Evolutionary conservation across 2,329 filamentous ascomycete species (phyloP).

Genomic region (Epicoccum nigrum): DNA sequence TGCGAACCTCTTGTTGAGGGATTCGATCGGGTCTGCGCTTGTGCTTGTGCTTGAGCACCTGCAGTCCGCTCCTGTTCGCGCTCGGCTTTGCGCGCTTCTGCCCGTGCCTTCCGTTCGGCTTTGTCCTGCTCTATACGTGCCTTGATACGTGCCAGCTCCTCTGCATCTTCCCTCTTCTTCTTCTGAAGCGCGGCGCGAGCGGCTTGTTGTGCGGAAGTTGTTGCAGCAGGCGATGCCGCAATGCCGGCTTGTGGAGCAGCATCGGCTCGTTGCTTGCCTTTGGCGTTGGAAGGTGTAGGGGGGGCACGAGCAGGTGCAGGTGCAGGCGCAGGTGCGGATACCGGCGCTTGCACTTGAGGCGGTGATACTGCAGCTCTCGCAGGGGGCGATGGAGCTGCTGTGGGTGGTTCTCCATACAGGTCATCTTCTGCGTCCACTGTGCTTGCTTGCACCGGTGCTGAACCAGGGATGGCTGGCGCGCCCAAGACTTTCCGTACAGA

Average conservation of each 20-base stretch:
- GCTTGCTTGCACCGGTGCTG: constrained; percentile 18
- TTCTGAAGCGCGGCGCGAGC: constrained; percentile 59
- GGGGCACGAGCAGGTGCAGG: constrained; percentile 10
- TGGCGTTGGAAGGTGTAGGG: constrained; percentile 31
- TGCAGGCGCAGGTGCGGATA: constrained; percentile 2
- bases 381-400: background rate
- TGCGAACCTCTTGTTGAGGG: constrained; percentile 35
- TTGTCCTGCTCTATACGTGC: constrained; percentile 80
- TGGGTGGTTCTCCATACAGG: constrained; percentile 9
- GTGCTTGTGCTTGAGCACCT: constrained; percentile 1
- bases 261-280: constrained; percentile 53
- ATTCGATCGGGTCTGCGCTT: constrained; percentile 5
- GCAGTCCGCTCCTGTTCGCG: constrained; percentile 29
- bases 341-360: constrained; percentile 7
- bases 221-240: constrained; percentile 38
- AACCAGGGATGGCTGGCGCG: constrained; percentile 35
- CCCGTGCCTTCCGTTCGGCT: constrained; percentile 62
- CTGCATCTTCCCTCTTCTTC: constrained; percentile 67
- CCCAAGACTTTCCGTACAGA: constrained; percentile 55
- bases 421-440: constrained; percentile 14
- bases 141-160: constrained; percentile 74
- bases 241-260: constrained; percentile 39
- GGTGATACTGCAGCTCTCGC: constrained; percentile 15
- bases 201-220: constrained; percentile 46
- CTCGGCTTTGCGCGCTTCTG: constrained; percentile 45